Evolutionary conservation across 2,329 filamentous ascomycete species (phyloP), one percentile per base, ranked within the genome.

Genomic region (Monosporascus sp.): DNA sequence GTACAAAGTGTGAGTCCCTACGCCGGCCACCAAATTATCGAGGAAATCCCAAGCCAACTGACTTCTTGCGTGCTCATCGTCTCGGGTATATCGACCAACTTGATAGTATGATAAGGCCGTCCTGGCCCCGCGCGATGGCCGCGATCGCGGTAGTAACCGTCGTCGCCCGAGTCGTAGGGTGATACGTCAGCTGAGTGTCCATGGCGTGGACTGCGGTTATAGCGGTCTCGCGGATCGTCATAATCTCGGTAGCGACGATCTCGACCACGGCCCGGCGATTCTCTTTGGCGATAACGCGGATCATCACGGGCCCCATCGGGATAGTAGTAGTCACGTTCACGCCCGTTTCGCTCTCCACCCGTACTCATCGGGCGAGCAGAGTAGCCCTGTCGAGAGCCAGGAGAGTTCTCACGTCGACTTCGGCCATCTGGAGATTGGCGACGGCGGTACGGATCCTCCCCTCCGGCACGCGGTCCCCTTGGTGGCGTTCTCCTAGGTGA

Each of bases 31-130:
- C 17, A n/a, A 18, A 18, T 5, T 6, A 18, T 41, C 35, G 9
- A 45, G 27, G n/a, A 5, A 20, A 15, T 14, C 5, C 14, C 4
- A 43, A 39, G 35, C 18, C 25, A 31, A 37, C 56, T 44, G 58
- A 66, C 66, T 57, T 65, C 64, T 51, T 63, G 60, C n/a, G 60
- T 48, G 41, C 53, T 58, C 51, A 68, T 57, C 51, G 60, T 60
- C 43, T 66, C 66, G 1, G 66, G 66, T 27, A 69, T 60, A 27
- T 66, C 65, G 47, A 68, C 64, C 20, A 69, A 56, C 52, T 69
- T 69, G 6, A 69, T 53, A 6, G 65, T 69, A 50, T 69, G 65
- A 45, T 65, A 63, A 14, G 66, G 65, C 22, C 66, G 60, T 18
- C 65, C 66, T 6, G 62, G 60, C n/a, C 60, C 61, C 39, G 60